phyloP scores from a whole-genome alignment of 177 flowering plant genomes.

The Vitis hybrid region DNA sequence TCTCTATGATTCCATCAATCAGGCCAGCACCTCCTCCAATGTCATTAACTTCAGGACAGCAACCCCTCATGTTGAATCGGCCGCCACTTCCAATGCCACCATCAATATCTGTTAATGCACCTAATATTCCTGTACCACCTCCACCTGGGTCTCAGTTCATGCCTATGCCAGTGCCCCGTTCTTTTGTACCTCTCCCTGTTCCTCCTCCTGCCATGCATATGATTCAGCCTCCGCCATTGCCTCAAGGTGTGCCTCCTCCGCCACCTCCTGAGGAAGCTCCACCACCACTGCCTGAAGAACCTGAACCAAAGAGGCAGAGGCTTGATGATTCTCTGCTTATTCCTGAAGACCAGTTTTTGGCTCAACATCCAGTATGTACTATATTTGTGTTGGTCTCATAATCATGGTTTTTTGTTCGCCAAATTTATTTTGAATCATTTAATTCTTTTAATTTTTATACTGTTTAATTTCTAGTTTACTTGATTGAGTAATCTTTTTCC shows the following conservation, averaged over 20 bases:
- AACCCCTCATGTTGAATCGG: constrained; percentile 52
- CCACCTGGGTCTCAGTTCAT: constrained; percentile 91
- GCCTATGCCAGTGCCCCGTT: constrained; percentile 52
- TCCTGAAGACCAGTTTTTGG: constrained; percentile 89
- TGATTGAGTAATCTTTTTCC: constrained; percentile 1
- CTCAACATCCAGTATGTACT: constrained; percentile 73
- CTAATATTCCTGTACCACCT: constrained; percentile 57
- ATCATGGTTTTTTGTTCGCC: background rate
- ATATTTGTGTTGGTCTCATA: constrained; percentile 3
- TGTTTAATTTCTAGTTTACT: background rate
- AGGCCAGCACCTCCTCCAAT: constrained; percentile 66
- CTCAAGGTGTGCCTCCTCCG: constrained; percentile 85
- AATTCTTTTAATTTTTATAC: background rate
- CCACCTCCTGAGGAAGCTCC: constrained; percentile 96
- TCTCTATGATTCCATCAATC: constrained; percentile 41
- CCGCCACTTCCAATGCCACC: constrained; percentile 57
- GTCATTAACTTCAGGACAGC: constrained; percentile 57
- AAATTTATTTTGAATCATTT: background rate
- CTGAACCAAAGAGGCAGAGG: constrained; percentile 94
- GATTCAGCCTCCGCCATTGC: constrained; percentile 79
- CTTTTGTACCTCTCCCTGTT: constrained; percentile 45
- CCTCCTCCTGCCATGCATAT: constrained; percentile 57
- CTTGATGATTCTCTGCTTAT: constrained; percentile 77
- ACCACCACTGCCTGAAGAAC: constrained; percentile 95
- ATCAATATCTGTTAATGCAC: constrained; percentile 36